phyloP scores from a whole-genome alignment of 2,329 filamentous ascomycete species.

The Trichoderma oligosporum region DNA sequence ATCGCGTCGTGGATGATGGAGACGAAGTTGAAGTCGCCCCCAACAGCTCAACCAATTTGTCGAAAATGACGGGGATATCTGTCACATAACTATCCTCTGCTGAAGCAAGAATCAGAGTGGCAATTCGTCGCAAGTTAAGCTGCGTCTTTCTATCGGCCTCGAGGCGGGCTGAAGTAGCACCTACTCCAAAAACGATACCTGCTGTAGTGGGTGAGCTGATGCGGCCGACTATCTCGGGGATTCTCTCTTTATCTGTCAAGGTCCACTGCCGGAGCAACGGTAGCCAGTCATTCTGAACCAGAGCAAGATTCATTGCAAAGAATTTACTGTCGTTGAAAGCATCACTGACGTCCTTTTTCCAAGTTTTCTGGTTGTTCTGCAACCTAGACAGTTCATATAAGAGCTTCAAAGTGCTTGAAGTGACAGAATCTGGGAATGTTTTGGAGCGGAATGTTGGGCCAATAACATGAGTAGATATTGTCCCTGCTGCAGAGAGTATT shows the following conservation, averaged over 20 bases:
- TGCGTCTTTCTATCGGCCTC: conserved; percentile 94
- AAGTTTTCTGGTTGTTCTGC: conserved; percentile 76
- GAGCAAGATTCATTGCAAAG: conserved; percentile 63
- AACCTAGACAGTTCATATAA: conserved; percentile 74
- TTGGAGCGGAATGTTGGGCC: conserved; percentile 79
- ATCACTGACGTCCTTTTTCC: conserved; percentile 89
- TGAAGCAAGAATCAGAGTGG: conserved; percentile 73
- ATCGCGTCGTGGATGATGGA: conserved; percentile 82
- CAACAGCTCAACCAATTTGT: conserved; percentile 83
- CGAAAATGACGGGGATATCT: conserved; percentile 69
- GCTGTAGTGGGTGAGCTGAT: conserved; percentile 84
- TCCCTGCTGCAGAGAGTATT: conserved; percentile 70
- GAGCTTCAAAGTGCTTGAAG: conserved; percentile 65
- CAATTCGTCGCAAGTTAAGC: conserved; percentile 78
- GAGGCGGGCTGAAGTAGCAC: conserved; percentile 86
- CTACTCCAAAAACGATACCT: conserved; percentile 97
- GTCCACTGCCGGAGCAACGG: conserved; percentile 80
- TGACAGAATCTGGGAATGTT: conserved; percentile 80
- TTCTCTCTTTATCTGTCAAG: conserved; percentile 79
- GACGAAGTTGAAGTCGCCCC: conserved; percentile 82
- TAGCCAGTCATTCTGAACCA: conserved; percentile 75
- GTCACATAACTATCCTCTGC: conserved; percentile 74
- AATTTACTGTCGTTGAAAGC: conserved; percentile 88
- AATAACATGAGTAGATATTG: conserved; percentile 79
- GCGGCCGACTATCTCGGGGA: conserved; percentile 74